Evolutionary conservation across 768 basidiomycete genomes (phyloP).

Genomic region (Suillus subluteus): DNA sequence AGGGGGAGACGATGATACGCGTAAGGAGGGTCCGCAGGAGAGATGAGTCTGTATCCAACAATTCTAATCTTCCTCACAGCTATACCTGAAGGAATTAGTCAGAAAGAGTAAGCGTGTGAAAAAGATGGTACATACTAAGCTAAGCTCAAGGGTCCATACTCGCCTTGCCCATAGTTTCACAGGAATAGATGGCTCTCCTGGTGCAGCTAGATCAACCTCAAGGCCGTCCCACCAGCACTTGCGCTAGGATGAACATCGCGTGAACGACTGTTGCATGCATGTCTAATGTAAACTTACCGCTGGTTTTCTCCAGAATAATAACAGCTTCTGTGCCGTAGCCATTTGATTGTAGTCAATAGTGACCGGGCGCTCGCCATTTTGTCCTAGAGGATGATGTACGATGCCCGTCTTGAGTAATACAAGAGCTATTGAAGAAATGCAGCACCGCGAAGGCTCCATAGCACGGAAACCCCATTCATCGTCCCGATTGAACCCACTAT

Average conservation of each 20-base stretch:
- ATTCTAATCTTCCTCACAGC: neutral
- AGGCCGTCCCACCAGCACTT: slow-evolving; percentile 99
- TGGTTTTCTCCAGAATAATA: slow-evolving; percentile 98
- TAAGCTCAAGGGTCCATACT: slow-evolving; percentile 98
- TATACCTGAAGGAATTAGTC: slow-evolving; percentile 5
- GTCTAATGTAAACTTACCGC: slow-evolving; percentile 66
- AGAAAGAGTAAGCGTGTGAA: neutral
- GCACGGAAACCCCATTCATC: slow-evolving; percentile 98
- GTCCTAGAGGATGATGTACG: slow-evolving; percentile 57
- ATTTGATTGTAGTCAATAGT: slow-evolving; percentile 91
- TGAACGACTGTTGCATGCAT: neutral
- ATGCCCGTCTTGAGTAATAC: slow-evolving; percentile 98
- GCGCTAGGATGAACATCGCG: slow-evolving; percentile 52
- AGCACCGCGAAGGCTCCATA: slow-evolving; percentile 93
- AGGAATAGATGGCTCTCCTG: slow-evolving; percentile 51
- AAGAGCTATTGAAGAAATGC: slow-evolving; percentile 97
- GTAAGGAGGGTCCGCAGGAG: slow-evolving; percentile 5
- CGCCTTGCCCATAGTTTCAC: slow-evolving; percentile 96
- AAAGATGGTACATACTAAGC: slow-evolving; percentile 61
- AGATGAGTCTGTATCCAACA: neutral
- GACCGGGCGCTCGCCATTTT: slow-evolving; percentile 68
- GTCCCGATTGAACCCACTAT: slow-evolving; percentile 91
- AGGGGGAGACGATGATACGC: slow-evolving; percentile 7
- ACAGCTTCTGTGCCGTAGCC: slow-evolving; percentile 95
- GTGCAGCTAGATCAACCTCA: slow-evolving; percentile 78